Conservation (phyloP, 1,284 basidiomycete genomes). For the Coniferiporia weirii region DNA sequence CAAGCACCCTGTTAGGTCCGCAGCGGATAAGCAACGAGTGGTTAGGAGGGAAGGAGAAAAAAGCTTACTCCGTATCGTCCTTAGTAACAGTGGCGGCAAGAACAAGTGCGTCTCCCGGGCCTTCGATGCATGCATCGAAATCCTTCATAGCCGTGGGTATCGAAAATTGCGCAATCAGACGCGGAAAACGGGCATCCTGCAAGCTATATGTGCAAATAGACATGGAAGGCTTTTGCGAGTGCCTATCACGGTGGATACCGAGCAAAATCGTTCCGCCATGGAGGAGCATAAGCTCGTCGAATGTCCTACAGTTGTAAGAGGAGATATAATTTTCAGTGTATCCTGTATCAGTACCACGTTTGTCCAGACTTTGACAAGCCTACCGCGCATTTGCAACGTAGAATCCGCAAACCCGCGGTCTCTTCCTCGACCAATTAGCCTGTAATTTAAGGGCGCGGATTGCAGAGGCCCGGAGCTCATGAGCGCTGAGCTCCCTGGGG, state of each 20-base stretch:
- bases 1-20: constrained; percentile 8
- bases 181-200: neutral
- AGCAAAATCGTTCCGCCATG: constrained; percentile 10
- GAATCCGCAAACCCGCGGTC: neutral
- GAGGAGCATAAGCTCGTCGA: constrained; percentile 17
- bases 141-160: constrained; percentile 13
- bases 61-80: constrained; percentile 7
- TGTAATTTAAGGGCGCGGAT: constrained; percentile 13
- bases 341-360: no score
- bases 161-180: constrained; percentile 4
- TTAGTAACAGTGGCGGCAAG: constrained; percentile 14
- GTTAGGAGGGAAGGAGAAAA: neutral
- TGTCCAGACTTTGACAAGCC: neutral
- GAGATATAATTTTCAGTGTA: no score
- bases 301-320: neutral
- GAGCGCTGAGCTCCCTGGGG: constrained; percentile 5
- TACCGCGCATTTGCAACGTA: neutral
- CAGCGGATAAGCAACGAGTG: neutral
- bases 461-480: constrained; percentile 9
- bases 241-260: constrained; percentile 11
- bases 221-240: constrained; percentile 13
- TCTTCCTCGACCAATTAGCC: constrained; percentile 12
- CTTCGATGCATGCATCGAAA: constrained; percentile 13
- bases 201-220: constrained; percentile 9
- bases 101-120: constrained; percentile 5